Base-by-base conservation (phyloP, 148 eudicot species). In the Chenopodium suecicum region DNA sequence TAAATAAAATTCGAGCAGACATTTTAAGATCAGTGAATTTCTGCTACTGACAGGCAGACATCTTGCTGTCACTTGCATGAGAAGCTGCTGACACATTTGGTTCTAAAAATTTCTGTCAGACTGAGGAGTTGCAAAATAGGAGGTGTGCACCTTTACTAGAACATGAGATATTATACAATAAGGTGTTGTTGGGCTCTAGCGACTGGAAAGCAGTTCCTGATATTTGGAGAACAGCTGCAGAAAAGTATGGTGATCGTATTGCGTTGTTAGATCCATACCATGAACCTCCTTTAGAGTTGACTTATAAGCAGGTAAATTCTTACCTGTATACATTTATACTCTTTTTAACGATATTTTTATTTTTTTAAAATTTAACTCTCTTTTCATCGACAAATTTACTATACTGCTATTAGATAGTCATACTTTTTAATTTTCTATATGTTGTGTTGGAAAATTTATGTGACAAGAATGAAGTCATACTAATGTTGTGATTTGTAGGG, bases 181-280 rank as follows among this genome's bases (percentile, higher is more conserved):
- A 85, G 62, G 87, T 62, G 70, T 81, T 56, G 70, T 75, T 84
- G 87, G 83, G 85, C 60, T 84, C 89, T 71, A 82, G 81, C 9
- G 95, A 92, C 76, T 96, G 97, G 95, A 88, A 84, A 85, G 81
- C 92, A 37, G 91, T 96, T 86, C 99, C 99, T 76, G 99, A 96
- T 84, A 92, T 96, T 75, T 96, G 99, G 99, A 94, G 92, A 86
- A 91, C 91, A 64, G 86, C 93, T 78, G 97, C 98, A n/a, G 95
- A 96, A 85, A 96, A 88, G 69, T 94, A 84, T 88, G 93, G 93
- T 84, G 98, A 96, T 81, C 92, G 88, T 50, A 87, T 88, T 23
- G 99, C 97, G 50, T 76, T 96, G 82, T 86, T 90, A 73, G 99
- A 96, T 84, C 92, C 84, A 68, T 91, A 94, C 86, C 99, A 94